phyloP scores from a whole-genome alignment of 164 flowering plant genomes.

The Tinospora cordifolia region DNA sequence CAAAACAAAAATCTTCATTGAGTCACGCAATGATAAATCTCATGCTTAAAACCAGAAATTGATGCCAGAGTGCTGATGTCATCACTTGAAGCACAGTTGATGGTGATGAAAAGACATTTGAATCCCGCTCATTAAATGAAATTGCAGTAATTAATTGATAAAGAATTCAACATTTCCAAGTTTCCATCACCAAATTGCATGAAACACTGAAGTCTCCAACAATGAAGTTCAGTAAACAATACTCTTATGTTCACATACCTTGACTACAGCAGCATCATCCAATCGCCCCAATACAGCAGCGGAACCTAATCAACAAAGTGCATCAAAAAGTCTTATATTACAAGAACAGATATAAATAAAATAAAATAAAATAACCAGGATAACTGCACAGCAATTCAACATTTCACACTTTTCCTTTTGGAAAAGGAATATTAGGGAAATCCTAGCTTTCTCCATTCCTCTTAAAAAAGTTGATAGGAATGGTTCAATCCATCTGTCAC shows the following conservation, averaged over 20 bases:
- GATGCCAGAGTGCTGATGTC: background rate
- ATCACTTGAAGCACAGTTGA: background rate
- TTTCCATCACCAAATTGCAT: background rate
- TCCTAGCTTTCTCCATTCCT: too few species aligned
- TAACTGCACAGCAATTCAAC: background rate
- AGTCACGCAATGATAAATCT: background rate
- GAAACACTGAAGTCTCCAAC: background rate
- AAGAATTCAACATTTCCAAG: background rate
- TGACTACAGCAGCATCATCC: slow-evolving; percentile 95
- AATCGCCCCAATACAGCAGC: slow-evolving; percentile 95
- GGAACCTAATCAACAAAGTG: slow-evolving; percentile 51
- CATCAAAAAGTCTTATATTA: background rate
- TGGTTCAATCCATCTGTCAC: too few species aligned
- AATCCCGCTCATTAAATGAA: background rate
- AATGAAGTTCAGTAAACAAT: background rate
- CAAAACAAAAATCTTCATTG: background rate
- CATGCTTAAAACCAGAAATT: background rate
- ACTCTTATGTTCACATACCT: slow-evolving; percentile 39
- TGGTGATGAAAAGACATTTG: background rate
- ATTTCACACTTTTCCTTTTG: too few species aligned
- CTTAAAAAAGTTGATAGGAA: too few species aligned
- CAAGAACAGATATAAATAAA: background rate
- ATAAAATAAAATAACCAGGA: background rate
- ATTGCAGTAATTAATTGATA: background rate
- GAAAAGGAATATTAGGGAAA: too few species aligned